Conservation (phyloP, 2,329 filamentous ascomycete genomes). For the Diaporthe nobilis region DNA sequence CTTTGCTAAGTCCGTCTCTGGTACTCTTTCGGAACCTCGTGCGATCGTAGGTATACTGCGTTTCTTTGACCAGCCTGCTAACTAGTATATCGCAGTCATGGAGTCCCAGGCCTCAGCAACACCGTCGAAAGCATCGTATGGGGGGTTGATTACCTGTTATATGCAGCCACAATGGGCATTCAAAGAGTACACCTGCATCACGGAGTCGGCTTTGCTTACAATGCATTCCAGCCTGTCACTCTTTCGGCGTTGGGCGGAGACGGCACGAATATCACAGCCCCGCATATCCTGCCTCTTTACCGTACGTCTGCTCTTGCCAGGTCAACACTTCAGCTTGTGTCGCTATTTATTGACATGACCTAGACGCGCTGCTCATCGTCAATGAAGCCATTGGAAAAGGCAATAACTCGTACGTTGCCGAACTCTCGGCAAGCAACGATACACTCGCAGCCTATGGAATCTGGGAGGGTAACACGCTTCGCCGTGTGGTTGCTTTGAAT, state of each 20-base stretch:
- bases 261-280: not conserved
- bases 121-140: not conserved
- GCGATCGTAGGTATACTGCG: not conserved
- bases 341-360: not conserved
- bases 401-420: not conserved
- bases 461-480: not conserved
- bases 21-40: not conserved
- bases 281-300: conserved; percentile 4
- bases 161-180: not conserved
- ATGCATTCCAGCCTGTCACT: conserved; percentile 1
- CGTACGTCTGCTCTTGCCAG: not conserved
- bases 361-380: conserved; percentile 12
- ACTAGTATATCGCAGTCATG: not conserved
- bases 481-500: not conserved
- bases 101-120: conserved; percentile 15
- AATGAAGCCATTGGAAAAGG: not conserved
- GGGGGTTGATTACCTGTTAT: not conserved
- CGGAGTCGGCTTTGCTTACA: not conserved
- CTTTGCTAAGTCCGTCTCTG: not conserved
- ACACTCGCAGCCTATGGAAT: not conserved
- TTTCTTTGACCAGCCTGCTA: not conserved
- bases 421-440: conserved; percentile 7
- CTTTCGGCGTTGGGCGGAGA: not conserved
- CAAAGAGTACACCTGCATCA: not conserved
- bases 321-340: not conserved